These are phyloP conservation scores for Albugo laibachii DNA, from an alignment of 352 stramenopile species.

Conservation along the genomic window DNA sequence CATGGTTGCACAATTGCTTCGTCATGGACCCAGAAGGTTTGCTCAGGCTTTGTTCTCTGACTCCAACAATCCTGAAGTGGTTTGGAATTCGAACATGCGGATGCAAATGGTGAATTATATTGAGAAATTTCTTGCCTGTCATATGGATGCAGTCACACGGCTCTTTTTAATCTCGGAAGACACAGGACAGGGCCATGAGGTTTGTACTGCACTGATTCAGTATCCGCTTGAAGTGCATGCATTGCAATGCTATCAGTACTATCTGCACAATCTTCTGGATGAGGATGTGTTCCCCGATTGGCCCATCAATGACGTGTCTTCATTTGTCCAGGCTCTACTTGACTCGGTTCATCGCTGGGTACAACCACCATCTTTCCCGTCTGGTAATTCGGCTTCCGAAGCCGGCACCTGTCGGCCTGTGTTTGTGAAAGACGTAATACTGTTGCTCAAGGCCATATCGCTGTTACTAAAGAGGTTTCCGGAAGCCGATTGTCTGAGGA, in stretches of 20 bases:
- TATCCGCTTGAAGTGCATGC: constrained; percentile 72
- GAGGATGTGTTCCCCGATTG: constrained; percentile 75
- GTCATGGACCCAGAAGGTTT: constrained; percentile 53
- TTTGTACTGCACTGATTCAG: constrained; percentile 53
- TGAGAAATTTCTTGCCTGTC: constrained; percentile 66
- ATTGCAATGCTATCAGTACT: constrained; percentile 78
- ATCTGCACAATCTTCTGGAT: constrained; percentile 70
- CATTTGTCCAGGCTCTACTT: constrained; percentile 49
- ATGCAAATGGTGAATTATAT: constrained; percentile 75
- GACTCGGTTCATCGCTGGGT: constrained; percentile 65
- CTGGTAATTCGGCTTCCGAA: constrained; percentile 8
- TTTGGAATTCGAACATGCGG: constrained; percentile 74
- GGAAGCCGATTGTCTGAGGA: constrained; percentile 33
- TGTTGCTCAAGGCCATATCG: constrained; percentile 47
- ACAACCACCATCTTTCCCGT: constrained; percentile 17
- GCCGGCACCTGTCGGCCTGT: constrained; percentile 36
- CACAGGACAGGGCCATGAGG: constrained; percentile 52
- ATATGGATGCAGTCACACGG: constrained; percentile 27
- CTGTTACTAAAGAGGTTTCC: constrained; percentile 56
- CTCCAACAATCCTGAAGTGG: constrained; percentile 68
- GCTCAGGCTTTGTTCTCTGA: constrained; percentile 62
- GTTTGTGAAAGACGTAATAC: constrained; percentile 42
- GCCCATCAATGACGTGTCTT: constrained; percentile 66
- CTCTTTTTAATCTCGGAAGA: constrained; percentile 59
- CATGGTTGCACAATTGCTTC: constrained; percentile 68